A percentile compares a stretch with the other conserved stretches of the same genome.
Evolutionary conservation across 1,139 yeast species (phyloP).

Genomic region (Arxiozyma slooffiae): DNA sequence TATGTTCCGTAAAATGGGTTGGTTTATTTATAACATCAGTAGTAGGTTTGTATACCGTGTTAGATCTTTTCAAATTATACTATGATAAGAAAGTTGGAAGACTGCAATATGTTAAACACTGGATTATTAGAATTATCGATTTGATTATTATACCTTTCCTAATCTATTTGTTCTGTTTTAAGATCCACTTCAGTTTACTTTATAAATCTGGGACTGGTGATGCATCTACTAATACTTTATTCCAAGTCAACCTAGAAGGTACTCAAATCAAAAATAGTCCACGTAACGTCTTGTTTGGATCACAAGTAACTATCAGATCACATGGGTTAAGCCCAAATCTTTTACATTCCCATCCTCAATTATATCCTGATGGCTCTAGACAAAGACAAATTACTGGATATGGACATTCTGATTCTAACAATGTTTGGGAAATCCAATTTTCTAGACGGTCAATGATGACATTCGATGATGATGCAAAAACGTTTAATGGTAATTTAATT

Average conservation of each 20-base stretch:
- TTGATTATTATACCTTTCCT: conserved; percentile 66
- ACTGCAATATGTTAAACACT: conserved; percentile 47
- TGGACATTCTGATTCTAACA: conserved; percentile 62
- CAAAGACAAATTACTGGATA: conserved; percentile 72
- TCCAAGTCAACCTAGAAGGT: conserved; percentile 57
- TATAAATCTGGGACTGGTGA: conserved; percentile 74
- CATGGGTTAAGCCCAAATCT: conserved; percentile 65
- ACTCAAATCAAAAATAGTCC: conserved; percentile 48
- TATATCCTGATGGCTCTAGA: conserved; percentile 62
- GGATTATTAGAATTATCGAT: conserved; percentile 58
- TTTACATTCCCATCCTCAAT: conserved; percentile 59
- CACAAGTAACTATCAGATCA: conserved; percentile 55
- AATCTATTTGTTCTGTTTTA: conserved; percentile 64
- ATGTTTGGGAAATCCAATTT: conserved; percentile 50
- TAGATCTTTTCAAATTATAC: conserved; percentile 60
- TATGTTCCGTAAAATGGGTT: conserved; percentile 91
- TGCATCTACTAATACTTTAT: conserved; percentile 58
- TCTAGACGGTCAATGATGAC: conserved; percentile 30
- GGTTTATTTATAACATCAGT: conserved; percentile 78
- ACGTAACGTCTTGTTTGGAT: conserved; percentile 52
- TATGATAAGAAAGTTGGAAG: conserved; percentile 36
- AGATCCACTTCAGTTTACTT: conserved; percentile 66
- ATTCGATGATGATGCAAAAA: conserved; percentile 24
- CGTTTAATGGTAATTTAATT: conserved; percentile 25
- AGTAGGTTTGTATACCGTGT: conserved; percentile 75